A percentile compares a stretch with the other conserved stretches of the same genome.
phyloP scores from a whole-genome alignment of 306 rosid species.

The Parietaria judaica region DNA sequence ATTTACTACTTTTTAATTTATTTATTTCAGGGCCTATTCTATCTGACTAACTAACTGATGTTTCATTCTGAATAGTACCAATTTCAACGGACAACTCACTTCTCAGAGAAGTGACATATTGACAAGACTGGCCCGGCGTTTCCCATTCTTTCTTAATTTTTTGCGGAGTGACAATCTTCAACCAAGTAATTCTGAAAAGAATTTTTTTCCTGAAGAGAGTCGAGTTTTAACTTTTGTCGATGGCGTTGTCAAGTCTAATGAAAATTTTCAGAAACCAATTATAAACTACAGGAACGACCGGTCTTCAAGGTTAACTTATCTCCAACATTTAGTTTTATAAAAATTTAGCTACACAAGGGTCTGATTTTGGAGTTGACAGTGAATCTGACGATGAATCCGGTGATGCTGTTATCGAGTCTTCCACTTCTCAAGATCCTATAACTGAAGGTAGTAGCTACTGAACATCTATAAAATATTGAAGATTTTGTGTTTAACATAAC shows the following conservation, averaged over 20 bases:
- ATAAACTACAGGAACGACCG: conserved; percentile 21
- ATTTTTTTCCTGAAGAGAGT: conserved; percentile 23
- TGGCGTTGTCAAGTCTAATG: conserved; percentile 19
- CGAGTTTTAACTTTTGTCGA: conserved; percentile 25
- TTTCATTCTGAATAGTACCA: conserved; percentile 25
- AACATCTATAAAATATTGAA: not conserved
- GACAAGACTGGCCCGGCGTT: conserved; percentile 60
- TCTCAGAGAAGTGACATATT: conserved; percentile 51
- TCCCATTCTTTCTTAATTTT: conserved; percentile 62
- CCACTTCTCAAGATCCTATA: conserved; percentile 29
- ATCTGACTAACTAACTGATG: not conserved
- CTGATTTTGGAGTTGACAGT: conserved; percentile 25
- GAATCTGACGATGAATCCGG: conserved; percentile 31
- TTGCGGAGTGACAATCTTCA: conserved; percentile 35
- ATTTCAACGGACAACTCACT: conserved; percentile 30
- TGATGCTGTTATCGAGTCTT: conserved; percentile 25
- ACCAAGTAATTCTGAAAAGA: conserved; percentile 24
- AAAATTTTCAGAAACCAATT: conserved; percentile 21
- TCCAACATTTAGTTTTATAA: conserved; percentile 1
- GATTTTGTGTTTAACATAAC: not conserved
- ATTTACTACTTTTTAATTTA: not conserved
- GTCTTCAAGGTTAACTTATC: conserved; percentile 42
- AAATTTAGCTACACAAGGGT: not conserved
- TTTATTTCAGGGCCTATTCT: not conserved
- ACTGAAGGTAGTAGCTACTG: conserved; percentile 39